A percentile compares a stretch with the other conserved stretches of the same genome.
Evolutionary conservation across 2,329 filamentous ascomycete species (phyloP).

Genomic region (Ceratocystis smalleyi): DNA sequence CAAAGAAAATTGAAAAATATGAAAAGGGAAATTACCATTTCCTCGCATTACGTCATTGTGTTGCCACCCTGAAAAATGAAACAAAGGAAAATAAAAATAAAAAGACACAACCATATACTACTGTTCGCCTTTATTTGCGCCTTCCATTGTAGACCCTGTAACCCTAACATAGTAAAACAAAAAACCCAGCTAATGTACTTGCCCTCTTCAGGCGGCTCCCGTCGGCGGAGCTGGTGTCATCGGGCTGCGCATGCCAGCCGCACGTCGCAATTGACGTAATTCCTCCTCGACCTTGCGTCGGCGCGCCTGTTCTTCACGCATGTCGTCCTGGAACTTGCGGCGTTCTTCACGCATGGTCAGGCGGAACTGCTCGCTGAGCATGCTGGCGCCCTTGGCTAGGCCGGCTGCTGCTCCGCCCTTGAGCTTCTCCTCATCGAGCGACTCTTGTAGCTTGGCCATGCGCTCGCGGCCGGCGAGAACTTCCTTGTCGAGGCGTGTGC

Average conservation of each 20-base stretch:
- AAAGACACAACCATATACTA: neutral
- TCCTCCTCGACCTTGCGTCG: conserved; percentile 37
- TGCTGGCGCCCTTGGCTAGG: conserved; percentile 30
- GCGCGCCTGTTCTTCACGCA: conserved; percentile 35
- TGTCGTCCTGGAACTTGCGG: conserved; percentile 40
- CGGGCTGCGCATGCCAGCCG: conserved; percentile 27
- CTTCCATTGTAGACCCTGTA: neutral
- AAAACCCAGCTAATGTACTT: neutral
- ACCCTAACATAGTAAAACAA: neutral
- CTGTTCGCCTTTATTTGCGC: neutral
- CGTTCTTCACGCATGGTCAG: conserved; percentile 41
- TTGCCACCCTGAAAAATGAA: neutral
- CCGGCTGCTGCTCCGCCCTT: conserved; percentile 24
- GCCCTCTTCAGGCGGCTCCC: neutral
- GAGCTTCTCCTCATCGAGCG: conserved; percentile 37
- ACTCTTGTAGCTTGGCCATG: conserved; percentile 32
- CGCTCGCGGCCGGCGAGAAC: conserved; percentile 25
- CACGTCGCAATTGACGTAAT: conserved; percentile 30
- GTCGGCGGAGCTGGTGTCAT: conserved; percentile 25
- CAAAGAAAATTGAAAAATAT: neutral
- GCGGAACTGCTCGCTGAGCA: conserved; percentile 42
- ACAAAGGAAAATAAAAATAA: neutral
- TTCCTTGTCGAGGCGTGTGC: conserved; percentile 29
- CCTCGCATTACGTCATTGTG: too few relatives aligned
- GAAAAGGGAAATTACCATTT: too few relatives aligned